Base-by-base conservation (phyloP, 495 filamentous ascomycete genomes). In the Aspergillus avenaceus region DNA sequence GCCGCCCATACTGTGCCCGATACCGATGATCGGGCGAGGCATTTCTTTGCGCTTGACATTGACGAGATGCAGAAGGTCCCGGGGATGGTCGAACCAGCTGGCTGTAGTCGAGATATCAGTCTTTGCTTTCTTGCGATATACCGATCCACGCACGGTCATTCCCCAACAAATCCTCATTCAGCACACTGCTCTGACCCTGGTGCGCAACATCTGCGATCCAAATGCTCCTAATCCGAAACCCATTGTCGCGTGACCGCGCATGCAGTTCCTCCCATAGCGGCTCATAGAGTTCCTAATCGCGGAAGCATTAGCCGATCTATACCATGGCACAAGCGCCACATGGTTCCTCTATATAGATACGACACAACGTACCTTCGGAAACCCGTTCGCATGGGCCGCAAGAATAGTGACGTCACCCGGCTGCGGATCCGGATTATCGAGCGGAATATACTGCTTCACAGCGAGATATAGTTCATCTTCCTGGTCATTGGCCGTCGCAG, bases 1-100 rank as follows among this genome's bases (percentile, higher is more conserved):
- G 51, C 79, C 91, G 55, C 93, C 93, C 76, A 90, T 86, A 63
- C 87, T 92, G 69, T 98, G 93, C 18, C 93, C 93, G 3, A 98
- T 63, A 24, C 91, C 93, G 49, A 97, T 69, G n/a, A 97, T 68
- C 5, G 93, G 92, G 9, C 88, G 85, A 3, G 87, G 84, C 88
- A 97, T 95, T 49, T 88, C 67, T 7, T 75, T 67, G 25, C 89
- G 87, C 69, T 96, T 91, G 36, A 80, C 73, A 67, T 96, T 97
- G 69, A 93, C 77, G 61, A 96, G 77, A 56, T 89, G 81, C n/a
- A 95, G 77, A 9, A 97, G 78, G 67, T 98, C 93, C 41, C 93
- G 80, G 14, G 88, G 67, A 66, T 95, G 83, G 69, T 98, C 93
- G 42, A 82, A 75, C 93, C 93, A 98, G 55, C 75, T 82, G 8